A percentile compares a stretch with the other conserved stretches of the same genome.
These are phyloP conservation scores for Leccinellum rugosiceps DNA, from an alignment of 768 basidiomycete genomes.

Conservation along the genomic window DNA sequence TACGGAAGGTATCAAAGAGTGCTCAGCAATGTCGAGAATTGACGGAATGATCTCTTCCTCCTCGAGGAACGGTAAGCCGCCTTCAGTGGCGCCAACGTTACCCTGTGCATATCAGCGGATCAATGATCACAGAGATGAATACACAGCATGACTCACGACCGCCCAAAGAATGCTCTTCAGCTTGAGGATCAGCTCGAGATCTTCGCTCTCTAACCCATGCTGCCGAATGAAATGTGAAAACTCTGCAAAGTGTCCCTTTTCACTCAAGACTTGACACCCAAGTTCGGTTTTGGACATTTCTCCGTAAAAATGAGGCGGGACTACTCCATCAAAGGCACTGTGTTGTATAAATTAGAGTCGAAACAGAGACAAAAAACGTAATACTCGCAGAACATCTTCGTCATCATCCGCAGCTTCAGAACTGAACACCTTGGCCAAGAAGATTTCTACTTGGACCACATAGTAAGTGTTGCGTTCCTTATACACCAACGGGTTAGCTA, in stretches of 20 bases:
- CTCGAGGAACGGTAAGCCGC: conserved; percentile 92
- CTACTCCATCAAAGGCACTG: conserved; percentile 80
- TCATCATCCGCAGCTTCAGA: conserved; percentile 54
- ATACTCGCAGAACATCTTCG: conserved; percentile 55
- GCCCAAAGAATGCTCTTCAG: conserved; percentile 97
- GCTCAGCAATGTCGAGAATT: conserved; percentile 87
- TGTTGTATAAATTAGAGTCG: not conserved
- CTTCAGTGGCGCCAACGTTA: conserved; percentile 85
- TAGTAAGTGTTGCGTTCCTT: conserved; percentile 94
- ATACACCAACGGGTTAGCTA: conserved; percentile 6
- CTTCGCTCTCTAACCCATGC: conserved; percentile 81
- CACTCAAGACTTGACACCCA: conserved; percentile 86
- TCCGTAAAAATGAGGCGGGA: conserved; percentile 95
- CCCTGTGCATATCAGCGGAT: conserved; percentile 51
- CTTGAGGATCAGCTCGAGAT: conserved; percentile 80
- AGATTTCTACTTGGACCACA: conserved; percentile 91
- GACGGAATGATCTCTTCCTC: conserved; percentile 92
- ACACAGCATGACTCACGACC: conserved; percentile 60
- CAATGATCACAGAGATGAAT: not conserved
- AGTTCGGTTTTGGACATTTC: conserved; percentile 97
- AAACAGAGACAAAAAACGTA: not conserved
- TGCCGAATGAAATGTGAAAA: conserved; percentile 88
- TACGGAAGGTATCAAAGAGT: conserved; percentile 85
- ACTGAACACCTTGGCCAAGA: conserved; percentile 76
- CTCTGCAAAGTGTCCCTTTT: conserved; percentile 87